Evolutionary conservation across 2,329 filamentous ascomycete species (phyloP).

Genomic region (Zymoseptoria ardabiliae): DNA sequence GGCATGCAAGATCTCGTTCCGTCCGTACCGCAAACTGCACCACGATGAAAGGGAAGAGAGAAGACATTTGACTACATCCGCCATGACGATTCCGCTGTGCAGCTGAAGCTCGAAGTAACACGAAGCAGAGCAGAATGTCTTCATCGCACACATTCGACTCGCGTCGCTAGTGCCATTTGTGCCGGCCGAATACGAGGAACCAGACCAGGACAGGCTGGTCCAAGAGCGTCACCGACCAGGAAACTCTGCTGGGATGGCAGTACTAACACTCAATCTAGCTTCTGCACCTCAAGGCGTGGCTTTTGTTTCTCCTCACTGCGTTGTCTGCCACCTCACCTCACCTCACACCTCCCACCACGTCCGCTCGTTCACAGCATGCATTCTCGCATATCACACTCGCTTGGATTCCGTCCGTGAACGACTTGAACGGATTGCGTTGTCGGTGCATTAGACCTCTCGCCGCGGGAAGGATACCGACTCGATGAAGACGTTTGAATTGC

Average conservation of each 20-base stretch:
- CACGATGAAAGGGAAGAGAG: too few species aligned
- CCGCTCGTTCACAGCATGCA: neutral
- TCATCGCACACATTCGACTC: too few species aligned
- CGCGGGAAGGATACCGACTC: neutral
- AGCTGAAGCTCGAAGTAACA: too few species aligned
- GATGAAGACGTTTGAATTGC: slow-evolving; percentile 11
- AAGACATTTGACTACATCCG: too few species aligned
- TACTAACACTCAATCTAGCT: neutral
- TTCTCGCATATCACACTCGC: neutral
- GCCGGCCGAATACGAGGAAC: neutral
- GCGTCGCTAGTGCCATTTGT: too few species aligned
- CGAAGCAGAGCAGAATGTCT: too few species aligned
- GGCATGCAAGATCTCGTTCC: too few species aligned
- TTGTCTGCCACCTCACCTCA: neutral
- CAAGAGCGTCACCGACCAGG: neutral
- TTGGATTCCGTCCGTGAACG: neutral
- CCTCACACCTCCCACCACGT: neutral
- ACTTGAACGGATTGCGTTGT: neutral
- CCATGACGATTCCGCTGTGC: too few species aligned
- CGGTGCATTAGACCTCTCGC: neutral
- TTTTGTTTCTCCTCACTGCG: neutral
- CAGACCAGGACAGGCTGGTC: neutral
- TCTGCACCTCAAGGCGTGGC: neutral
- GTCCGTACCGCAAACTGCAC: too few species aligned
- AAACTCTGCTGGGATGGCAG: neutral